Evolutionary conservation across 495 filamentous ascomycete species (phyloP).

Genomic region (Lasiosphaeria ovina): DNA sequence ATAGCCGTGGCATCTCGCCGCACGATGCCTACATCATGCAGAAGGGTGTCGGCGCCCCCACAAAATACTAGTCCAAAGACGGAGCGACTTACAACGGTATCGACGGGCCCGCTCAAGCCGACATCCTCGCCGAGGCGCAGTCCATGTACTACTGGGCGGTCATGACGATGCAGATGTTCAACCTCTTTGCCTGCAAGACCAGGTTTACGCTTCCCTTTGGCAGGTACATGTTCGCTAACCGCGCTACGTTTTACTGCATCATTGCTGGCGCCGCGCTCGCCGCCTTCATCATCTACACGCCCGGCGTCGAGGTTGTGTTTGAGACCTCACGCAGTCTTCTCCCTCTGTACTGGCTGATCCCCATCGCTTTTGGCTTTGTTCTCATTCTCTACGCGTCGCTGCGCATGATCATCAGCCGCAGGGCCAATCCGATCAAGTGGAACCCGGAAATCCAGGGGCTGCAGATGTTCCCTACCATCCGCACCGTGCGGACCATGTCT

Average conservation of each 20-base stretch:
- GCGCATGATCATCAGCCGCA: conserved; percentile 24
- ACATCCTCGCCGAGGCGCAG: conserved; percentile 35
- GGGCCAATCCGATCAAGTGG: conserved; percentile 26
- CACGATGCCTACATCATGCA: conserved; percentile 28
- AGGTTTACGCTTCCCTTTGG: conserved; percentile 19
- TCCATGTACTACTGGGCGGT: conserved; percentile 35
- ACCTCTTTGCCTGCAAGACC: conserved; percentile 22
- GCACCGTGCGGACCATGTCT: conserved; percentile 17
- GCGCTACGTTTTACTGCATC: conserved; percentile 26
- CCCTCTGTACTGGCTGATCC: conserved; percentile 20
- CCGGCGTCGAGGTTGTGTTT: conserved; percentile 21
- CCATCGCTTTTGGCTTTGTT: conserved; percentile 18
- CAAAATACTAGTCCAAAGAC: conserved; percentile 28
- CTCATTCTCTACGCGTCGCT: conserved; percentile 16
- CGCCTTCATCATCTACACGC: conserved; percentile 23
- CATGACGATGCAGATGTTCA: conserved; percentile 35
- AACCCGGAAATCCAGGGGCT: conserved; percentile 31
- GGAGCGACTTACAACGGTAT: conserved; percentile 29
- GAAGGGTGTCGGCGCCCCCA: conserved; percentile 23
- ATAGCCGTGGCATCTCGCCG: conserved; percentile 15
- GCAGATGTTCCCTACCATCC: conserved; percentile 34
- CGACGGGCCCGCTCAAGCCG: conserved; percentile 26
- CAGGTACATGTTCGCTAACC: conserved; percentile 23
- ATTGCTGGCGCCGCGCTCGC: conserved; percentile 23
- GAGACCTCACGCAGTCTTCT: conserved; percentile 17